These are phyloP conservation scores for Nepenthes gracilis DNA, from an alignment of 148 eudicot species.

Conservation along the genomic window DNA sequence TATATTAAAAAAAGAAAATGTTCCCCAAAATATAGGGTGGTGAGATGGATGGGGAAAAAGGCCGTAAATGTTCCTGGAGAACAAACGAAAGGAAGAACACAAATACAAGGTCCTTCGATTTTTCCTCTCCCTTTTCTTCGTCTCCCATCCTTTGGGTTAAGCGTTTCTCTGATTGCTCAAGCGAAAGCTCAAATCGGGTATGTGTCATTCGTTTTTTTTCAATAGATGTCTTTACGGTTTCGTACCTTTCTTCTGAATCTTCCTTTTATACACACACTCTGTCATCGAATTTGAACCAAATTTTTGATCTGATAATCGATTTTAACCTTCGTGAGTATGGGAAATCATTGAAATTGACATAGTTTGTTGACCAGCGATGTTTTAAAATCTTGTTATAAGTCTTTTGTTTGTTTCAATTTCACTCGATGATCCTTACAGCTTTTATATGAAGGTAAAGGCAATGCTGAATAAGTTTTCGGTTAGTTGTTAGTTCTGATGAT, in stretches of 20 bases:
- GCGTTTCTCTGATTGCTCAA: slow-evolving; percentile 5
- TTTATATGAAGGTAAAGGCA: slow-evolving; percentile 1
- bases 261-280: not conserved
- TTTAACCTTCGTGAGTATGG: slow-evolving; percentile 2
- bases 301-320: slow-evolving; percentile 4
- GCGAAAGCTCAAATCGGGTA: slow-evolving; percentile 17
- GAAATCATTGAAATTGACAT: not conserved
- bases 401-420: slow-evolving; percentile 1
- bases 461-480: not conserved
- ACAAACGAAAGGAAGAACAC: no score
- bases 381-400: not conserved
- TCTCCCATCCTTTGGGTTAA: no score
- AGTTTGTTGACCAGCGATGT: not conserved
- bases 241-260: not conserved
- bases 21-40: no score
- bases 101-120: no score
- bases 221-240: not conserved
- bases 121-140: no score
- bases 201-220: slow-evolving; percentile 6
- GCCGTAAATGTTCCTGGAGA: no score
- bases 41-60: no score
- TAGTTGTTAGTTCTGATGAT: not conserved
- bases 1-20: no score
- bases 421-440: not conserved
- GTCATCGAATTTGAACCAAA: not conserved